Base-by-base conservation (phyloP, 2,329 filamentous ascomycete species). In the Fusarium verticillioides region DNA sequence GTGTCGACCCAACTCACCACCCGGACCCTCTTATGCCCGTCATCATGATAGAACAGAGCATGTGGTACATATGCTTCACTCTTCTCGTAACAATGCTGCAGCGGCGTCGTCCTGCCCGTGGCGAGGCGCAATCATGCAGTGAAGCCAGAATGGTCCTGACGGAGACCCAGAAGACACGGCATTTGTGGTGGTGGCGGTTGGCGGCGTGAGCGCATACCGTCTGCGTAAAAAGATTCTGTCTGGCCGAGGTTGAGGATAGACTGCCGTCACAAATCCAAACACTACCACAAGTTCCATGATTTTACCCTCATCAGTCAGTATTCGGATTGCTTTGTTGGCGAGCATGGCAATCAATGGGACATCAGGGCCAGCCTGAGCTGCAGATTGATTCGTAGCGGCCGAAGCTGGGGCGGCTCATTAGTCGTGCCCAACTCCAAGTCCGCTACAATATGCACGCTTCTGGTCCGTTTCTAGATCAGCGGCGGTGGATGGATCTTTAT, bases 391-490 rank as follows among this genome's bases (percentile, higher is more conserved):
- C 75, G 75, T 76, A 77, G 75, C 53, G 74, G 72, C 75, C 75
- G 75, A 77, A 69, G 66, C 73, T 76, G 73, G 69, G 74, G 68
- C 71, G 73, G 72, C 71, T 75, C 75, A 77, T 77, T 77, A 75
- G 74, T 77, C 75, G 75, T 60, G 61, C 66, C 42, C 39, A 36
- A 62, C 76, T 73, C 71, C 43, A 43, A 62, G 73, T 75, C 71
- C 69, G 71, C 73, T 64, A 46, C 46, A 63, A 69, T 74, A 75
- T 76, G 73, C 73, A 76, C 71, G 68, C 77, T 78, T 78, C 77
- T 78, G 77, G 77, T 63, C 66, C 71, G 77, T 76, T 78, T 78
- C 77, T 78, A 78, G 77, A 78, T 78, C 77, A 77, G 77, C 75
- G 65, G 57, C 73, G 75, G 70, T 69, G 72, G 71, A 75, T 76